Evolutionary conservation across 2,329 filamentous ascomycete species (phyloP), one percentile per base, ranked within the genome.

Genomic region (Lasiodiplodia sp.): DNA sequence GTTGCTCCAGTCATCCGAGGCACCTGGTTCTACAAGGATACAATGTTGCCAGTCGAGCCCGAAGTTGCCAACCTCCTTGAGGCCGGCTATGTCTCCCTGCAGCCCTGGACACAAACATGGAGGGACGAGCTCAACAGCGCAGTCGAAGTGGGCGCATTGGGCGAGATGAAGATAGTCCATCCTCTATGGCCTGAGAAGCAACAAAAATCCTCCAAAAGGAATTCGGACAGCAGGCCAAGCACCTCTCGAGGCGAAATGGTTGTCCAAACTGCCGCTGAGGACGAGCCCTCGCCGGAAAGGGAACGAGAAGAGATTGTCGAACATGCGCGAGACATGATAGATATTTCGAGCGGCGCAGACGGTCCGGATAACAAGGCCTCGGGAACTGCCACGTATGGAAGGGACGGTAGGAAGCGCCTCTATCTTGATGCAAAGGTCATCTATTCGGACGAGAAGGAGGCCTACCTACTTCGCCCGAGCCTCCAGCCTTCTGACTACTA

Each of bases 1-100:
- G 87, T 96, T 38, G 91, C 93, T 7, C 85, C 90, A 44, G 94
- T 98, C 1, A 86, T 91, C 68, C 87, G 96, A 72, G 94, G 92
- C 0, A 98, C 95, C 0, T 99, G 96, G 96, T 99, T 99, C 78
- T 98, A 98, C 80, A 92, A 91, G 82, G 94, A 97, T 76, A 95
- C 92, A 0, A 97, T 98, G 94, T 84, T 92, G 69, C 96, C 96
- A 0, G 88, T 99, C 6, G 93, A 97, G 71, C 88, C 93, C 0
- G 83, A 88, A 18, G 91, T 97, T 40, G 94, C 96, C 10, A 99
- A 98, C 74, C 93, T 94, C 78, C 85, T 99, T 1, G 96, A 99
- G 78, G 87, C 90, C n/a, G 94, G 95, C 6, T 99, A 97, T 76
- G 84, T 91, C 68, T 93, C 97, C 75, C 83, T 98, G 63, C 90